Base-by-base conservation (phyloP, 345 rosid species). In the Populus deltoides region DNA sequence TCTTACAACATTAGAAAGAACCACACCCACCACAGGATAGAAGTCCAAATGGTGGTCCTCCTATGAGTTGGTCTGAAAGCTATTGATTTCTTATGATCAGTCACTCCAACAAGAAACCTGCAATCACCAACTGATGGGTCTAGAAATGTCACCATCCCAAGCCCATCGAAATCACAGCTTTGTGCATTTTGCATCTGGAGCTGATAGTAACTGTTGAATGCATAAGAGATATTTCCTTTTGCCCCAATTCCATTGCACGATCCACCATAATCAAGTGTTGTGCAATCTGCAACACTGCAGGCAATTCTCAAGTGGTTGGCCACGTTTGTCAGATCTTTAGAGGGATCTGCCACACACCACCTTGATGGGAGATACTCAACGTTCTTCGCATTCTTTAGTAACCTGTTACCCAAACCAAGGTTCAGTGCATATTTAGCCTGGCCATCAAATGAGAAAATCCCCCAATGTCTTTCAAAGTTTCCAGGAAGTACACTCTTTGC, bases 141-240 rank as follows among this genome's bases (percentile, higher is more conserved):
- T 33, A 90, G 85, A 88, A 89, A 96, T 57, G 97, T 93, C 74
- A 96, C 89, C 83, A 96, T 82, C 67, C 99, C 98, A 72, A 89
- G 91, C 68, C 98, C 99, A 67, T 91, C 99, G 27, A 93, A 93
- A 77, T 92, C 89, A 57, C 98, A 93, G 87, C 98, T 93, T 79
- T 75, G 85, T 36, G 86, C 91, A 15, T 89, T 85, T 83, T 96
- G 99, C 93, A 87, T 87, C 79, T 85, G 94, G 80, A 89, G 66
- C 88, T 96, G 99, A 84, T 96, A 96, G 85, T 90, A 96, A 79
- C 99, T 93, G 80, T 96, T 96, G 90, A 96, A 96, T 75, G 93
- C 97, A 80, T 92, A 96, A 3, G 98, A 96, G 81, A 92, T 83
- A 51, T 93, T 96, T 27, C 91, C 99, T 75, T 93, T 96, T 25